Percentiles rank a stretch among this genome's conserved stretches.
These are phyloP conservation scores for Termitomyces sp. DNA, from an alignment of 768 basidiomycete species.

Conservation along the genomic window DNA sequence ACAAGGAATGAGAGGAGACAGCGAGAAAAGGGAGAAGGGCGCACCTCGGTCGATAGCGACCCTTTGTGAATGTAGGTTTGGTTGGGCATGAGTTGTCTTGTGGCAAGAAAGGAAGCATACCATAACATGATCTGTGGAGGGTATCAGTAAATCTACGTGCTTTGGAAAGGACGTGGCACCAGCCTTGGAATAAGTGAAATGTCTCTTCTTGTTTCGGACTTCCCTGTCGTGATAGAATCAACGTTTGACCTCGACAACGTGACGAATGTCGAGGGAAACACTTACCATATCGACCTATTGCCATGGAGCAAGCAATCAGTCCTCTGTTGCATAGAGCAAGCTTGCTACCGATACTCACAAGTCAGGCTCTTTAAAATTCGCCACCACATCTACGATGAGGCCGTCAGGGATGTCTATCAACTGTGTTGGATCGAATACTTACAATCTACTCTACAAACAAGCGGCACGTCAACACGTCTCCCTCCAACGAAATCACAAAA, in stretches of 20 bases:
- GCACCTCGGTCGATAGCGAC: conserved; percentile 89
- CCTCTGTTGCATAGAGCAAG: background rate
- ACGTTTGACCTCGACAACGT: no score
- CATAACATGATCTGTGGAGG: conserved; percentile 79
- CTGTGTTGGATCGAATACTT: conserved; percentile 15
- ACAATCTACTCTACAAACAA: conserved; percentile 62
- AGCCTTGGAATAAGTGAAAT: conserved; percentile 89
- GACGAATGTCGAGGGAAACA: no score
- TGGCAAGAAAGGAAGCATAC: conserved; percentile 28
- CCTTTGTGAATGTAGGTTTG: conserved; percentile 34
- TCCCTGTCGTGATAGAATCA: conserved; percentile 48
- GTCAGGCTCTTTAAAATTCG: conserved; percentile 69
- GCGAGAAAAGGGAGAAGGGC: background rate
- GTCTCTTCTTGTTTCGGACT: conserved; percentile 77
- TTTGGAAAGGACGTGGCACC: conserved; percentile 10
- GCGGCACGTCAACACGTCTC: background rate
- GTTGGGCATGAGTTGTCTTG: background rate
- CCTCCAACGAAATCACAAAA: background rate
- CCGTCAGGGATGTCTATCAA: background rate
- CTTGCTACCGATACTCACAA: conserved; percentile 42
- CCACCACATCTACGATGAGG: conserved; percentile 57
- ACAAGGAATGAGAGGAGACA: background rate
- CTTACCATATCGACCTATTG: conserved; percentile 75
- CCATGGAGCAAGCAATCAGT: background rate
- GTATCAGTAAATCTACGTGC: conserved; percentile 14